Conservation (phyloP, 1,284 basidiomycete species). For the Sutorius eximius region DNA sequence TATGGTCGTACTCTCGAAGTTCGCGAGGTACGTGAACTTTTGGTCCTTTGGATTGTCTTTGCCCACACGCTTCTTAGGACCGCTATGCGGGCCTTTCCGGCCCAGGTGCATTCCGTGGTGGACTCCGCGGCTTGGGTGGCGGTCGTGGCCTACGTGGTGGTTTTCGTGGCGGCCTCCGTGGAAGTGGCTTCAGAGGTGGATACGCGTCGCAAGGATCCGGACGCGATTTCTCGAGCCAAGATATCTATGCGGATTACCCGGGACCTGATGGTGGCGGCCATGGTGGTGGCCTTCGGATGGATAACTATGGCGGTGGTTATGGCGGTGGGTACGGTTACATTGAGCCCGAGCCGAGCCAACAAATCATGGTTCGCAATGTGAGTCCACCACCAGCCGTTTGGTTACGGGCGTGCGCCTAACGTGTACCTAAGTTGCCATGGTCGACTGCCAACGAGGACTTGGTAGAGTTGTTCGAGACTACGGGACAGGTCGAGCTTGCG, state of each 20-base stretch:
- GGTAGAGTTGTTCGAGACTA: slow-evolving; percentile 97
- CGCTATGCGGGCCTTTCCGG: slow-evolving; percentile 83
- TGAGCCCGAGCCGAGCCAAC: slow-evolving; percentile 83
- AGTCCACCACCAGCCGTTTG: slow-evolving; percentile 37
- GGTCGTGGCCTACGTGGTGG: slow-evolving; percentile 45
- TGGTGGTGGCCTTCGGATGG: slow-evolving; percentile 51
- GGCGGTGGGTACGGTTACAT: slow-evolving; percentile 33
- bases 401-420: not conserved
- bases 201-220: slow-evolving; percentile 54
- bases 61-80: slow-evolving; percentile 52
- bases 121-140: slow-evolving; percentile 49
- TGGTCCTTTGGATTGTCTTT: not conserved
- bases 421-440: slow-evolving; percentile 79
- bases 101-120: slow-evolving; percentile 63
- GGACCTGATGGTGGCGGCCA: slow-evolving; percentile 68
- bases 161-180: slow-evolving; percentile 61
- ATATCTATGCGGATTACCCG: slow-evolving; percentile 80
- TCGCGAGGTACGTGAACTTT: slow-evolving; percentile 65
- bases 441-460: slow-evolving; percentile 99
- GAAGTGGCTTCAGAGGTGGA: slow-evolving; percentile 53
- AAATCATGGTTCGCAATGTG: slow-evolving; percentile 97
- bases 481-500: slow-evolving; percentile 90
- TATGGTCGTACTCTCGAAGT: slow-evolving; percentile 91
- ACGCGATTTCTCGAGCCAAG: slow-evolving; percentile 74
- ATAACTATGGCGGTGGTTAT: slow-evolving; percentile 42